These are phyloP conservation scores for Colletotrichum sp. DNA, from an alignment of 2,329 filamentous ascomycete genomes.

Conservation along the genomic window DNA sequence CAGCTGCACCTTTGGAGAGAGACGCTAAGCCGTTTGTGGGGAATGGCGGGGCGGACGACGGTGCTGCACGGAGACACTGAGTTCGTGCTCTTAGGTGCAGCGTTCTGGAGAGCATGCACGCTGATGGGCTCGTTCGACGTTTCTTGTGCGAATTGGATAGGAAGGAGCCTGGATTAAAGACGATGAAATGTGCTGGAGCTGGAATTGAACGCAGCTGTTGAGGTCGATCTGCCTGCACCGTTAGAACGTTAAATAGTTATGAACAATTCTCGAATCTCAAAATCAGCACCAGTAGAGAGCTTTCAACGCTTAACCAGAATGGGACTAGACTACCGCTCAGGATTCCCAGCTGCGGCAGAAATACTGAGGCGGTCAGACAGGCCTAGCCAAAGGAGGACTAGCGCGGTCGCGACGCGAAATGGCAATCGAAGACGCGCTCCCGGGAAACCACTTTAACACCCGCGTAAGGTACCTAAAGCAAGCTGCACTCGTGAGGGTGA, in stretches of 20 bases:
- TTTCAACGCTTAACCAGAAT: background rate
- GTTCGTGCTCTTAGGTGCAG: constrained; percentile 1
- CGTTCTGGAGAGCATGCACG: background rate
- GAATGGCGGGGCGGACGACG: background rate
- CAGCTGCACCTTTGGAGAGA: background rate
- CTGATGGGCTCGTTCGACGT: background rate
- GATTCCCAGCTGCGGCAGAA: background rate
- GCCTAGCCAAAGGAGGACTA: background rate
- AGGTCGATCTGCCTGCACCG: background rate
- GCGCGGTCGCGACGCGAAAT: constrained; percentile 20
- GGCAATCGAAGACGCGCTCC: constrained; percentile 11
- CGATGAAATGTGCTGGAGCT: background rate
- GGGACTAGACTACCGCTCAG: background rate
- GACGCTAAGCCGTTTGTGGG: background rate
- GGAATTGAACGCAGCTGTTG: background rate
- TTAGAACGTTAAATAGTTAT: background rate
- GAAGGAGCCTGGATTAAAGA: background rate
- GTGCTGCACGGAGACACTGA: background rate
- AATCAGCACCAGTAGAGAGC: background rate
- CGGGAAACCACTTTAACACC: constrained; percentile 9
- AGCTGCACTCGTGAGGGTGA: background rate
- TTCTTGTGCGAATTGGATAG: background rate
- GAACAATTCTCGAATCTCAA: background rate
- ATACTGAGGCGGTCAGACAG: background rate
- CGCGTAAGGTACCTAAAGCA: background rate